phyloP scores from a whole-genome alignment of 2,329 filamentous ascomycete species.

The Canariomyces notabilis region DNA sequence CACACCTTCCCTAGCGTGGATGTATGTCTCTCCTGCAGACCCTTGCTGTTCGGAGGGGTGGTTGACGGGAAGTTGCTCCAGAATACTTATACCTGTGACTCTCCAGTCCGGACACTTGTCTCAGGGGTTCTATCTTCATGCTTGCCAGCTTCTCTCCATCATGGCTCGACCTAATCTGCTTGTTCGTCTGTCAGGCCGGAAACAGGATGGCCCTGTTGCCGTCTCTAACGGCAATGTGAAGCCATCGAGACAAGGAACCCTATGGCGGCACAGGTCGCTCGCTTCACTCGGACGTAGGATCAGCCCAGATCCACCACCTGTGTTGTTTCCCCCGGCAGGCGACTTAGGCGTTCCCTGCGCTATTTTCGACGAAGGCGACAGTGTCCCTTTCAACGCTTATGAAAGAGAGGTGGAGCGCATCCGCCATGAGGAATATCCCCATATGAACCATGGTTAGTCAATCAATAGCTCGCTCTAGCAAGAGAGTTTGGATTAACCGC shows the following conservation, averaged over 20 bases:
- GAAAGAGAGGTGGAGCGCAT: slow-evolving; percentile 33
- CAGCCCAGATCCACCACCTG: not conserved
- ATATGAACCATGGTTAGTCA: slow-evolving; percentile 37
- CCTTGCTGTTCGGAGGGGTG: no score
- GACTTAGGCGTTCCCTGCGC: not conserved
- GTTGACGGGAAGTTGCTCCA: not conserved
- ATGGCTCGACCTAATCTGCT: slow-evolving; percentile 14
- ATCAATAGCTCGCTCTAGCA: not conserved
- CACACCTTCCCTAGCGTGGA: not conserved
- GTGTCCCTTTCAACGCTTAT: slow-evolving; percentile 22
- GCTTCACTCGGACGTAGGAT: slow-evolving; percentile 17
- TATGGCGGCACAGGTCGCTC: slow-evolving; percentile 14
- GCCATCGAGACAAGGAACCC: slow-evolving; percentile 2
- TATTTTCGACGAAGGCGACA: not conserved
- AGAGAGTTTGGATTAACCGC: not conserved
- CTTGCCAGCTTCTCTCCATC: not conserved
- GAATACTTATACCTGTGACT: slow-evolving; percentile 4
- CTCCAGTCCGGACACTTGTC: not conserved
- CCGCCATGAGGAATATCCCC: slow-evolving; percentile 37
- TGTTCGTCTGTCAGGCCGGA: slow-evolving; percentile 10
- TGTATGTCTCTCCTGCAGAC: not conserved
- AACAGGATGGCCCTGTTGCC: slow-evolving; percentile 1
- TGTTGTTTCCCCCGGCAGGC: not conserved
- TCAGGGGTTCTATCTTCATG: not conserved
- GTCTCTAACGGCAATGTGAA: not conserved